Conservation (phyloP, 768 basidiomycete species). For the Termitomyces sp. region DNA sequence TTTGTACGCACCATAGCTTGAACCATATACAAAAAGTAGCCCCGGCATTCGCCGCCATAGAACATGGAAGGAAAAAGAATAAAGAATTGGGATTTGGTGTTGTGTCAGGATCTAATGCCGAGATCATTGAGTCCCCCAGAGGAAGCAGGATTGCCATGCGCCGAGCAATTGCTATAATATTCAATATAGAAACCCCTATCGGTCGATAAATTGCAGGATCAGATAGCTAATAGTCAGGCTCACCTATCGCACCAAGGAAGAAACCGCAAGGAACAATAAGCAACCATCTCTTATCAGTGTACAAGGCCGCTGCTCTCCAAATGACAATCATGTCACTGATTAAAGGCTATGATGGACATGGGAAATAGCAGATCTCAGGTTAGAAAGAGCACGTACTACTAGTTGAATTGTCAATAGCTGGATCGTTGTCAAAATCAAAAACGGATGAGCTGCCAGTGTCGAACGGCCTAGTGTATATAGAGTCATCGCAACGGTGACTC, state of each 20-base stretch:
- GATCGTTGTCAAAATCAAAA: neutral
- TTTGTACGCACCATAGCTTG: neutral
- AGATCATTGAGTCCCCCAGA: neutral
- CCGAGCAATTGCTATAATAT: neutral
- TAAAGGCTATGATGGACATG: neutral
- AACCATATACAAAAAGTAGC: slow-evolving; percentile 5
- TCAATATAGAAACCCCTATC: neutral
- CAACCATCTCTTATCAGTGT: neutral
- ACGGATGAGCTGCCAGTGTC: too few species aligned
- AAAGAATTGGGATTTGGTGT: neutral
- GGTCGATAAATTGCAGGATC: neutral
- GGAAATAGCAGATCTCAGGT: neutral
- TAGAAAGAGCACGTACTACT: neutral
- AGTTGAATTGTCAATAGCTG: neutral
- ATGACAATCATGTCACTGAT: neutral
- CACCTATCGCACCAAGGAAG: neutral
- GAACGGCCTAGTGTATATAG: neutral
- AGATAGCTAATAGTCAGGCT: neutral
- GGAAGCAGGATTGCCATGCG: neutral
- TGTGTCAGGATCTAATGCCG: too few species aligned
- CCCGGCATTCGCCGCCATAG: neutral
- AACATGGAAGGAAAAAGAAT: neutral
- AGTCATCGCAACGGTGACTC: neutral
- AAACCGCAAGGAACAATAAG: neutral
- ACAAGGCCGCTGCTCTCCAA: slow-evolving; percentile 2